A percentile compares a stretch with the other conserved stretches of the same genome.
Evolutionary conservation across 2,329 filamentous ascomycete species (phyloP).

Genomic region (Fusarium armeniacum): DNA sequence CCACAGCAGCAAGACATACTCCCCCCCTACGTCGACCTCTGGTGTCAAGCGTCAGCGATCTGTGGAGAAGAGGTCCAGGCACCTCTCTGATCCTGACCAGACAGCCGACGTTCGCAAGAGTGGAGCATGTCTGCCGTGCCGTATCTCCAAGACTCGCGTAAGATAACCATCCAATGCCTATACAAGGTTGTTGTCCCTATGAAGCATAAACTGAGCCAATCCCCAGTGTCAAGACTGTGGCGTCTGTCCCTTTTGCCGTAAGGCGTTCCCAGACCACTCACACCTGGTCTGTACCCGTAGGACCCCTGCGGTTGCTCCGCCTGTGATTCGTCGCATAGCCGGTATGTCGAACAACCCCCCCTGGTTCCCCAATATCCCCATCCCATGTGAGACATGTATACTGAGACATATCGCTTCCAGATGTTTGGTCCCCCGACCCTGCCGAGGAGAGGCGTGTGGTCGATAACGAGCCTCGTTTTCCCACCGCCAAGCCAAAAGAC

Average conservation of each 20-base stretch:
- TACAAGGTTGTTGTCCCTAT: slow-evolving; percentile 26
- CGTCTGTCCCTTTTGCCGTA: slow-evolving; percentile 59
- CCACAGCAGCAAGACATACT: slow-evolving; percentile 40
- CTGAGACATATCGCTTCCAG: slow-evolving; percentile 51
- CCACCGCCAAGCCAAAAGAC: slow-evolving; percentile 55
- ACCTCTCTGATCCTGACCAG: slow-evolving; percentile 59
- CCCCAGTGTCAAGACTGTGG: slow-evolving; percentile 58
- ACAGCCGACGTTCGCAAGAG: slow-evolving; percentile 64
- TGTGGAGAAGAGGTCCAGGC: slow-evolving; percentile 56
- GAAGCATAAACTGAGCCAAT: slow-evolving; percentile 50
- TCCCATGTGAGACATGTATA: slow-evolving; percentile 44
- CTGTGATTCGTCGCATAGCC: slow-evolving; percentile 56
- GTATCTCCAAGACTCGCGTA: slow-evolving; percentile 63
- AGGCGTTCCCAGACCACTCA: slow-evolving; percentile 58
- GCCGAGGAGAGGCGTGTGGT: slow-evolving; percentile 54
- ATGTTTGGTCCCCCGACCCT: slow-evolving; percentile 57
- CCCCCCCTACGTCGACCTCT: slow-evolving; percentile 36
- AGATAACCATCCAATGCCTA: slow-evolving; percentile 50
- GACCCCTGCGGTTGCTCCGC: slow-evolving; percentile 56
- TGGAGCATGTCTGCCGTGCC: slow-evolving; percentile 64
- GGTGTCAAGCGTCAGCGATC: slow-evolving; percentile 57
- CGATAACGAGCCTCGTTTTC: slow-evolving; percentile 54
- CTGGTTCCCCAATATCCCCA: slow-evolving; percentile 22
- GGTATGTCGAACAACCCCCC: slow-evolving; percentile 53
- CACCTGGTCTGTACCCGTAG: slow-evolving; percentile 58